These are phyloP conservation scores for Morella rubra DNA, from an alignment of 306 rosid genomes.

Conservation along the genomic window DNA sequence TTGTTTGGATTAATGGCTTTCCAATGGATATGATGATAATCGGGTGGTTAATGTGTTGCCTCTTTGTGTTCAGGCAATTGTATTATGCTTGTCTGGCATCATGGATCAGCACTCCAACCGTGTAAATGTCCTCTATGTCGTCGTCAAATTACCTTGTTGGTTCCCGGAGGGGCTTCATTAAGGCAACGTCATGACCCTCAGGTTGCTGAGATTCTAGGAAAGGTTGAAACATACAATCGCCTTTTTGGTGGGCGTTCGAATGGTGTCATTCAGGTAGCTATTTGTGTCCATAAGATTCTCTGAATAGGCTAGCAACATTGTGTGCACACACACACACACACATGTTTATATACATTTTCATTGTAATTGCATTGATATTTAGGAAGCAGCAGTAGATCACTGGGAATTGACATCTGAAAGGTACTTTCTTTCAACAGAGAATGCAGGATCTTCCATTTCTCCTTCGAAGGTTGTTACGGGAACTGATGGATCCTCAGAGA, in stretches of 20 bases:
- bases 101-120: constrained; percentile 54
- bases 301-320: not conserved
- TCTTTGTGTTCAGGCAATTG: constrained; percentile 52
- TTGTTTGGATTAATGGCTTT: not conserved
- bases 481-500: constrained; percentile 66
- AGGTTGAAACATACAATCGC: constrained; percentile 60
- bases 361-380: not conserved
- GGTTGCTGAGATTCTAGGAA: constrained; percentile 41
- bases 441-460: constrained; percentile 82
- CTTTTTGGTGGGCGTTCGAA: constrained; percentile 48
- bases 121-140: constrained; percentile 93
- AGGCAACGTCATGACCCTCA: constrained; percentile 41
- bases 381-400: not conserved
- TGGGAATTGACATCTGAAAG: constrained; percentile 17
- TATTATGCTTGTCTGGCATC: constrained; percentile 72
- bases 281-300: not conserved
- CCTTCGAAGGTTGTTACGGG: constrained; percentile 61
- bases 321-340: too few relatives aligned
- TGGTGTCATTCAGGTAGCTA: constrained; percentile 52
- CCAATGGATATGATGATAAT: not conserved
- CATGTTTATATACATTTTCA: too few relatives aligned
- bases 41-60: constrained; percentile 6
- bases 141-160: constrained; percentile 64
- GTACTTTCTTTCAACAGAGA: constrained; percentile 43
- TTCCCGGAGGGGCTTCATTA: constrained; percentile 50